Evolutionary conservation across 2,329 filamentous ascomycete species (phyloP).

Genomic region (Verticillium longisporum): DNA sequence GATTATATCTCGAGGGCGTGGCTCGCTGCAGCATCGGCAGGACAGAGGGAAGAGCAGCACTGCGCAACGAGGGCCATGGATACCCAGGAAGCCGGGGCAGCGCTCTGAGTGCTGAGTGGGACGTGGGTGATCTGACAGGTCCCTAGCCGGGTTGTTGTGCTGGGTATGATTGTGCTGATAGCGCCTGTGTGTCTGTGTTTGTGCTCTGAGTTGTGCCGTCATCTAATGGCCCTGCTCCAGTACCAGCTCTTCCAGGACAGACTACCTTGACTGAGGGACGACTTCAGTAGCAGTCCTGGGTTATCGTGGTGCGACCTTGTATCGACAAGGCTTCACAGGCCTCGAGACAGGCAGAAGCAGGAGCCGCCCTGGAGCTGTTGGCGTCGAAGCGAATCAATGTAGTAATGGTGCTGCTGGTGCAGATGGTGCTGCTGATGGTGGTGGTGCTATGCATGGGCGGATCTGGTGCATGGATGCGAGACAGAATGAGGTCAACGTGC

Average conservation of each 20-base stretch:
- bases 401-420: not conserved
- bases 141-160: not conserved
- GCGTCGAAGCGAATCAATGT: not conserved
- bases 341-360: not conserved
- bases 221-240: not conserved
- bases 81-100: not conserved
- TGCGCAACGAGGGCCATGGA: not conserved
- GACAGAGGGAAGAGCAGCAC: not conserved
- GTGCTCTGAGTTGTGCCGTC: not conserved
- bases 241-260: not conserved
- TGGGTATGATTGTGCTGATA: not conserved
- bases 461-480: slow-evolving; percentile 1
- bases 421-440: too few species aligned
- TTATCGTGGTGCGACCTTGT: not conserved
- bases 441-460: not conserved
- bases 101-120: not conserved
- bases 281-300: not conserved
- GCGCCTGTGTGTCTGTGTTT: not conserved
- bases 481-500: slow-evolving; percentile 2
- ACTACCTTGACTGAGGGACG: not conserved
- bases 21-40: slow-evolving; percentile 1
- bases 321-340: not conserved
- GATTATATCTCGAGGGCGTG: not conserved
- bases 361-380: not conserved
- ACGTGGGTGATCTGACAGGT: not conserved